A percentile compares a stretch with the other conserved stretches of the same genome.
These are phyloP conservation scores for Spizellomyces sp. DNA, from an alignment of 192 early-diverging fungal species.

Conservation along the genomic window DNA sequence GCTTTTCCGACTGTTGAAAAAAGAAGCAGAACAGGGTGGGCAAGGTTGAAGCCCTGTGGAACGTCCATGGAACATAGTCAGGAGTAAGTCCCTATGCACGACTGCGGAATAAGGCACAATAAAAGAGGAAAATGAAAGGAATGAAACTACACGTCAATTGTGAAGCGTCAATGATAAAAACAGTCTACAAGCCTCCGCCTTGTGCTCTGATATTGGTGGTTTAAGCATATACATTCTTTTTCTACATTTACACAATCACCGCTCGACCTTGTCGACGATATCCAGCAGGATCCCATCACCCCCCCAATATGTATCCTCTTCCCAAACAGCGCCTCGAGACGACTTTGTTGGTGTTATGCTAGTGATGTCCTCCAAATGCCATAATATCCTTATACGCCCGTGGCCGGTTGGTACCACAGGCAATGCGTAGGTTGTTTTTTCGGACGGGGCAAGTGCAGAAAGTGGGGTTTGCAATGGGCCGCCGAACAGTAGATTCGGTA, in stretches of 20 bases:
- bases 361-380: slow-evolving; percentile 19
- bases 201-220: no score
- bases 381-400: slow-evolving; percentile 12
- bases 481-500: not conserved
- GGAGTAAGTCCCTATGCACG: no score
- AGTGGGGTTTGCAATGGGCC: slow-evolving; percentile 24
- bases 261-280: slow-evolving; percentile 2
- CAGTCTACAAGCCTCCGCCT: no score
- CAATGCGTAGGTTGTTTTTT: not conserved
- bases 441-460: not conserved
- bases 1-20: slow-evolving; percentile 39
- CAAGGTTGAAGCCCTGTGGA: not conserved
- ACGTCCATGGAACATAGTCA: no score
- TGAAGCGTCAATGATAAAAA: no score
- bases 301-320: not conserved
- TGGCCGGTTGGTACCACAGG: slow-evolving; percentile 8
- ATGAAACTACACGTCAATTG: no score
- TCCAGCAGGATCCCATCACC: slow-evolving; percentile 19
- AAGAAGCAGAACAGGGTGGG: slow-evolving; percentile 13
- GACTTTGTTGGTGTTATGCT: not conserved
- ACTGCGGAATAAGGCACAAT: no score
- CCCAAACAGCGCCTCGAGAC: not conserved
- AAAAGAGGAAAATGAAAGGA: no score
- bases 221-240: no score
- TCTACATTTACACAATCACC: not conserved